Conservation (phyloP, 495 filamentous ascomycete genomes). For the Tuber melanosporum region DNA sequence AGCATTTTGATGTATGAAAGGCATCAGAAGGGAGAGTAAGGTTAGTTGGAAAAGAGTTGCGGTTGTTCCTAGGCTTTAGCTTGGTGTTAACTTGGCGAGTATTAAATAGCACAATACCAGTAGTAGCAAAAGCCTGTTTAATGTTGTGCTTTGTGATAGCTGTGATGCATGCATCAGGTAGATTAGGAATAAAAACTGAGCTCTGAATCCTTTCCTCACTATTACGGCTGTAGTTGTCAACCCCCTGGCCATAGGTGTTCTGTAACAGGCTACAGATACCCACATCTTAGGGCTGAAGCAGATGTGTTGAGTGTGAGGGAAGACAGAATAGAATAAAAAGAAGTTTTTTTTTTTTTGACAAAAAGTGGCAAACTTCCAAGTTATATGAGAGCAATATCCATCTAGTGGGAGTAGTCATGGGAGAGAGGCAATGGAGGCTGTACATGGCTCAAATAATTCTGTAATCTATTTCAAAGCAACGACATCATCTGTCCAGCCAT, state of each 20-base stretch:
- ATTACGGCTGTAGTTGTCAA: slow-evolving; percentile 8
- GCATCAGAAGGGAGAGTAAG: neutral
- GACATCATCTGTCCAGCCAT: slow-evolving; percentile 12
- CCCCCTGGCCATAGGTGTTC: neutral
- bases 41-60: neutral
- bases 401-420: slow-evolving; percentile 12
- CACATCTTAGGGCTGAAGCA: slow-evolving; percentile 10
- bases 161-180: neutral
- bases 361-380: slow-evolving; percentile 7
- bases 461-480: slow-evolving; percentile 11
- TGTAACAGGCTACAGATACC: slow-evolving; percentile 26
- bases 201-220: slow-evolving; percentile 8
- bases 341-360: slow-evolving; percentile 14
- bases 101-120: slow-evolving; percentile 17
- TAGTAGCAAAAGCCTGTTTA: slow-evolving; percentile 7
- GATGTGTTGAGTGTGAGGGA: slow-evolving; percentile 34
- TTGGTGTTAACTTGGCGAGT: slow-evolving; percentile 4
- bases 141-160: slow-evolving; percentile 8
- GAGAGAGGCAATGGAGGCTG: neutral
- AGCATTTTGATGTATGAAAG: neutral
- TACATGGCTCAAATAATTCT: slow-evolving; percentile 10
- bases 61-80: no score
- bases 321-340: slow-evolving; percentile 39
- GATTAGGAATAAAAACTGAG: slow-evolving; percentile 7
- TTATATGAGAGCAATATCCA: slow-evolving; percentile 15